Evolutionary conservation across 202 grass and related monocot genomes (phyloP).

Genomic region (Brachypodium distachyon): DNA sequence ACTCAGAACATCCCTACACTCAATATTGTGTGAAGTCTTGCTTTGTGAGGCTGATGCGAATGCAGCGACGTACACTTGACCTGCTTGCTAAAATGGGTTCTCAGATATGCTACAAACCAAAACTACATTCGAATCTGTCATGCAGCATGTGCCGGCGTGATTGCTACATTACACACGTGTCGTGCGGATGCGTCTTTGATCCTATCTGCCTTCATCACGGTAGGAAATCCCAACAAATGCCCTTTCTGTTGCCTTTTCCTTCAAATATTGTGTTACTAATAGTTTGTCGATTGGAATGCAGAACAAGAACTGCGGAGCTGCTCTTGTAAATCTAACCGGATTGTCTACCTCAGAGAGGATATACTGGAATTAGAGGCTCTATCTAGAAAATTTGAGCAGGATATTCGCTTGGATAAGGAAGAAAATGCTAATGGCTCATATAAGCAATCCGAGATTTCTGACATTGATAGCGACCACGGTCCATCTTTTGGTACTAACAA

Average conservation of each 20-base stretch:
- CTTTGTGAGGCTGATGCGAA: slow-evolving; percentile 70
- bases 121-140: slow-evolving; percentile 25
- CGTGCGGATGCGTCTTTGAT: slow-evolving; percentile 62
- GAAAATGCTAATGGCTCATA: slow-evolving; percentile 13
- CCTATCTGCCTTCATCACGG: slow-evolving; percentile 88
- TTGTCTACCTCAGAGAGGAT: slow-evolving; percentile 65
- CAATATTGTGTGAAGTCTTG: slow-evolving; percentile 56
- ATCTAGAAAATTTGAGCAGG: slow-evolving; percentile 63
- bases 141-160: slow-evolving; percentile 82
- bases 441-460: slow-evolving; percentile 16
- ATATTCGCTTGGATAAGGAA: slow-evolving; percentile 40
- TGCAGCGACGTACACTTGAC: slow-evolving; percentile 34
- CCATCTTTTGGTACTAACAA: slow-evolving; percentile 24
- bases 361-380: slow-evolving; percentile 61
- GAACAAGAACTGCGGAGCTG: slow-evolving; percentile 78
- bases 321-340: slow-evolving; percentile 39
- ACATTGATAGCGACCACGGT: not conserved
- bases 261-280: slow-evolving; percentile 6
- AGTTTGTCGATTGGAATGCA: slow-evolving; percentile 25
- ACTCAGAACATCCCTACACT: slow-evolving; percentile 43
- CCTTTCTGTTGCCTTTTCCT: not conserved
- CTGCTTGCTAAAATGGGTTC: slow-evolving; percentile 55
- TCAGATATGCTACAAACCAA: slow-evolving; percentile 43
- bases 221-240: slow-evolving; percentile 34
- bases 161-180: slow-evolving; percentile 75